Evolutionary conservation across 2,329 filamentous ascomycete species (phyloP), one percentile per base, ranked within the genome.

Genomic region (Didymella lethalis): DNA sequence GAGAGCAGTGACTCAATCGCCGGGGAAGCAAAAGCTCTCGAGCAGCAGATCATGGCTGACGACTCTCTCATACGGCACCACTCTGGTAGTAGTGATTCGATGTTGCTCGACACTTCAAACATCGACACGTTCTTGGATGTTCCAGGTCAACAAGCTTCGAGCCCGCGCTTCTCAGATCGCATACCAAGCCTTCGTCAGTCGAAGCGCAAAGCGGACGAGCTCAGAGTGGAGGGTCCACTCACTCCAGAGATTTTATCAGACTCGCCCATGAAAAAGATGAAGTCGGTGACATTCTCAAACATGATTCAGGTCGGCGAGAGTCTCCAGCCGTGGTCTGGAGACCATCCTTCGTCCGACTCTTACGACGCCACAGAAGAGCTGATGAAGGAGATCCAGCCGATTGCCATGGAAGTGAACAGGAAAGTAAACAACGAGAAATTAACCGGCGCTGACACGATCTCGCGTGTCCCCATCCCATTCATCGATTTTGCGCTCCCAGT

Each of bases 221-320:
- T 82, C 20, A 81, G 78, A 65, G 69, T 83, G 1, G 82, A 84
- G 57, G 75, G 75, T 4, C 81, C 82, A 4, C 69, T 84, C 4
- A 80, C 81, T 48, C 81, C 77, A 26, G 72, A 71, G 2, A 72
- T 74, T 16, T 73, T 76, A 28, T 67, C 66, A 2, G 71, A 75
- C 20, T 75, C 77, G 10, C 72, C 76, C 1, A 61, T 68, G 38
- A 80, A 80, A 64, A 79, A 76, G 52, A 50, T 71, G 2, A 82
- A 81, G 61, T 76, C 71, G 3, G 77, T 79, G 0, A 72, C 74
- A 1, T 80, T 81, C 57, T 65, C 70, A 7, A 72, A 78, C 7
- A 73, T 75, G 40, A 34, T 80, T 26, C 64, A 73, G 10, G 71
- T 76, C 12, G 68, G 75, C 38, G 73, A 78, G 16, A 71, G 72